Evolutionary conservation across 768 basidiomycete species (phyloP).

Genomic region (Xerocomus potaroensis): DNA sequence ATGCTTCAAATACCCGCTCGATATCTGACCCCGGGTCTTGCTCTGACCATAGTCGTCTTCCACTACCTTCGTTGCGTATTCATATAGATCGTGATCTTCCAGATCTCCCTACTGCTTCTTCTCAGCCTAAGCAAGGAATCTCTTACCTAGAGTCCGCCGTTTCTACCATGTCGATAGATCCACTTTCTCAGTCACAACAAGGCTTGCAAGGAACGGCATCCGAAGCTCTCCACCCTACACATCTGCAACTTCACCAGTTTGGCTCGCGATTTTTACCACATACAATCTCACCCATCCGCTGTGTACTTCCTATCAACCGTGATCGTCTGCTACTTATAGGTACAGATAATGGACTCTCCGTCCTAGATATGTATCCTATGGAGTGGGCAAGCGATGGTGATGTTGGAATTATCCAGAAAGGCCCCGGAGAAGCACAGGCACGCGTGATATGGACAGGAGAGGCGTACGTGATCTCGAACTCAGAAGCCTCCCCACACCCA

Average conservation of each 20-base stretch:
- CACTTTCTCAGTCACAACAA: constrained; percentile 27
- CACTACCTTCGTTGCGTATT: constrained; percentile 36
- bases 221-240: constrained; percentile 57
- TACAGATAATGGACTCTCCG: constrained; percentile 74
- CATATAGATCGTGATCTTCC: constrained; percentile 39
- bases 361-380: constrained; percentile 77
- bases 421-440: constrained; percentile 68
- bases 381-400: constrained; percentile 51
- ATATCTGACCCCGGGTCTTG: constrained; percentile 4
- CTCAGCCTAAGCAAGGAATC: constrained; percentile 1
- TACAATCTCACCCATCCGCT: constrained; percentile 67
- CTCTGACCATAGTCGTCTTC: constrained; percentile 9
- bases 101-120: constrained; percentile 16
- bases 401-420: constrained; percentile 42
- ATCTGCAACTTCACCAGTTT: constrained; percentile 68
- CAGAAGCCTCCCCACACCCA: not conserved
- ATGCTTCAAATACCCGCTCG: constrained; percentile 1
- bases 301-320: constrained; percentile 64
- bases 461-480: constrained; percentile 42
- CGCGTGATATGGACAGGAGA: constrained; percentile 74
- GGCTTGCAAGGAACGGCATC: constrained; percentile 37
- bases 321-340: constrained; percentile 72
- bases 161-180: constrained; percentile 22
- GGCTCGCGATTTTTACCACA: constrained; percentile 86
- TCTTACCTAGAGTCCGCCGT: constrained; percentile 7